Conservation (phyloP, 2,329 filamentous ascomycete species). For the Aspergillus ruber region DNA sequence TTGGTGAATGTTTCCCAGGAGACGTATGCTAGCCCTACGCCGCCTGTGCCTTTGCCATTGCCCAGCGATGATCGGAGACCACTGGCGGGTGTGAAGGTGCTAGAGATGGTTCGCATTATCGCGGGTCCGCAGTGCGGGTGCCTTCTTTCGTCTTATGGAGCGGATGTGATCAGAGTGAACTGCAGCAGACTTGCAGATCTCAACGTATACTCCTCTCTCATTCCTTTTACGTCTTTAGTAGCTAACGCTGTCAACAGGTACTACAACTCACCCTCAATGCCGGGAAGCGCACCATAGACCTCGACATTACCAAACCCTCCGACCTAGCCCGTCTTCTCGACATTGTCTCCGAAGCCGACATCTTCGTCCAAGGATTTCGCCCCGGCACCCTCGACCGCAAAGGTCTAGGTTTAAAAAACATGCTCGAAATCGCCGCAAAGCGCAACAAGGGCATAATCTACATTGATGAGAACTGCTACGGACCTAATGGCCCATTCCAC, state of each 20-base stretch:
- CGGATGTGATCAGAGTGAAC: constrained; percentile 40
- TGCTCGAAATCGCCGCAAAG: constrained; percentile 33
- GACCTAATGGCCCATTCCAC: constrained; percentile 40
- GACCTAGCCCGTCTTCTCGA: constrained; percentile 34
- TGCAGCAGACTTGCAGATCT: constrained; percentile 29
- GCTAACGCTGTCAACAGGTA: constrained; percentile 2
- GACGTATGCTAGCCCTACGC: constrained; percentile 28
- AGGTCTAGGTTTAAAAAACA: constrained; percentile 24
- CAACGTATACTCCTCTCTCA: constrained; percentile 4
- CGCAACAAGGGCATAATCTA: constrained; percentile 42
- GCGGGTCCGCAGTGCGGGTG: constrained; percentile 37
- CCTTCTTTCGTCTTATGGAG: constrained; percentile 37
- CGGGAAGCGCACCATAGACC: constrained; percentile 9
- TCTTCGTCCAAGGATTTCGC: constrained; percentile 49
- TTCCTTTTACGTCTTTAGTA: not conserved
- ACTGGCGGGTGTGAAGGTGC: constrained; percentile 44
- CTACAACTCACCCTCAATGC: constrained; percentile 6
- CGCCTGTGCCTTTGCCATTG: constrained; percentile 21
- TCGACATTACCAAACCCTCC: constrained; percentile 41
- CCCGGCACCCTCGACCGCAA: constrained; percentile 30
- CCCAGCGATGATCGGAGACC: constrained; percentile 8
- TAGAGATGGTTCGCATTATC: constrained; percentile 36
- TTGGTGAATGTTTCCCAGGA: constrained; percentile 36
- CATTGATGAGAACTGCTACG: constrained; percentile 46
- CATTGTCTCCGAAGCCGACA: constrained; percentile 46